Evolutionary conservation across 768 basidiomycete genomes (phyloP).

Genomic region (Hemileccinum impolitum): DNA sequence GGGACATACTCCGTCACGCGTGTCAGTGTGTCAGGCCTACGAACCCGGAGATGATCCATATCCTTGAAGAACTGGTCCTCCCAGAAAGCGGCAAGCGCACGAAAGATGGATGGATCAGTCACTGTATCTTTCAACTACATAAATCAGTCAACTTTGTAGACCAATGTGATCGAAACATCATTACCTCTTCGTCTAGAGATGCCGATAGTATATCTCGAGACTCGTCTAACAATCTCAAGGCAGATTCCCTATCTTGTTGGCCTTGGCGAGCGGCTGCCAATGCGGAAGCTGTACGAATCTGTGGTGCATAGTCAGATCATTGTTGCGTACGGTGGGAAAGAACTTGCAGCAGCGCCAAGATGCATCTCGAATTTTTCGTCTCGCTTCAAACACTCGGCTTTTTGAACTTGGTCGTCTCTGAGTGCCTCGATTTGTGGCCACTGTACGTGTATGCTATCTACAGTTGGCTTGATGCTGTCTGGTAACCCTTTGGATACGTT

Average conservation of each 20-base stretch:
- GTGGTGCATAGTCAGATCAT: slow-evolving; percentile 15
- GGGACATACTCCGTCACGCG: slow-evolving; percentile 97
- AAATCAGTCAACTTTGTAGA: slow-evolving; percentile 7
- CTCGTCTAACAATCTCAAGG: slow-evolving; percentile 61
- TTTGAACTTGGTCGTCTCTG: slow-evolving; percentile 58
- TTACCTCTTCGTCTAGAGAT: slow-evolving; percentile 72
- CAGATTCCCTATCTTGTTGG: slow-evolving; percentile 39
- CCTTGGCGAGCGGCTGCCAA: slow-evolving; percentile 49
- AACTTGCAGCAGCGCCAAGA: slow-evolving; percentile 69
- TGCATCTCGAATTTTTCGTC: slow-evolving; percentile 96
- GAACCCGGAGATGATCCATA: slow-evolving; percentile 85
- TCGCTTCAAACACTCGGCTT: slow-evolving; percentile 63
- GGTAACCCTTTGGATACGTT: slow-evolving; percentile 66
- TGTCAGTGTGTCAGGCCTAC: slow-evolving; percentile 86
- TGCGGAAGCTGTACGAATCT: slow-evolving; percentile 54
- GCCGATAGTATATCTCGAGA: slow-evolving; percentile 75
- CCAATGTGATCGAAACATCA: slow-evolving; percentile 7
- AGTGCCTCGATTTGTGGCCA: slow-evolving; percentile 58
- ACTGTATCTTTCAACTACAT: slow-evolving; percentile 72
- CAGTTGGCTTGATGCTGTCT: slow-evolving; percentile 41
- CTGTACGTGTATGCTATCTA: slow-evolving; percentile 45
- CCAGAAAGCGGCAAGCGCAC: slow-evolving; percentile 81
- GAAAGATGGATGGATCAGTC: slow-evolving; percentile 82
- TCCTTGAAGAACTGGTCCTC: slow-evolving; percentile 88
- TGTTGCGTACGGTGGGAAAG: slow-evolving; percentile 8